A percentile compares a stretch with the other conserved stretches of the same genome.
Conservation (phyloP, 441 rosid species). For the Brassica hybrid region DNA sequence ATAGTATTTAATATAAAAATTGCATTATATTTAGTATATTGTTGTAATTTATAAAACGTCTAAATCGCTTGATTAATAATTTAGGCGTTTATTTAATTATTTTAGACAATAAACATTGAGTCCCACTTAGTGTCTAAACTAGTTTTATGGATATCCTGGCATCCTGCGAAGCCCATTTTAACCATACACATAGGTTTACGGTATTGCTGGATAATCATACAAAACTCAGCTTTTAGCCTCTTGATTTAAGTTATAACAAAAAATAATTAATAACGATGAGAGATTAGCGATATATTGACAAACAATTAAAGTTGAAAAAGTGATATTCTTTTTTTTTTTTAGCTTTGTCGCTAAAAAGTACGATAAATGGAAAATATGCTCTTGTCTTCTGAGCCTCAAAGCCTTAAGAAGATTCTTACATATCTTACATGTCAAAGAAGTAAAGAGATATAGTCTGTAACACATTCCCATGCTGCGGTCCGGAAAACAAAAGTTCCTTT, state of each 20-base stretch:
- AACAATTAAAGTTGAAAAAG: constrained; percentile 34
- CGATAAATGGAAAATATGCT: constrained; percentile 45
- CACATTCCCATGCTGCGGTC: constrained; percentile 50
- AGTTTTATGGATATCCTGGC: background rate
- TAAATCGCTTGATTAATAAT: no score
- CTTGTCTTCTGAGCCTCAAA: constrained; percentile 42
- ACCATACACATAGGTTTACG: background rate
- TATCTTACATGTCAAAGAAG: constrained; percentile 39
- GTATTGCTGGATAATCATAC: constrained; percentile 24
- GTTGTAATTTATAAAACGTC: no score
- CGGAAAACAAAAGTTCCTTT: constrained; percentile 40
- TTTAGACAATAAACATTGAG: no score
- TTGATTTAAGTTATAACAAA: constrained; percentile 2
- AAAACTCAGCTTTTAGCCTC: constrained; percentile 27
- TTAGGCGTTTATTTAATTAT: no score
- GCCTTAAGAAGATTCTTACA: constrained; percentile 43
- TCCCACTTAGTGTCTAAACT: no score
- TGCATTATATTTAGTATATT: no score
- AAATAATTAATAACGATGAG: background rate
- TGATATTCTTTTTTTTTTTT: constrained; percentile 31
- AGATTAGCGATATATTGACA: constrained; percentile 5
- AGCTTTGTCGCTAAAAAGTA: constrained; percentile 41
- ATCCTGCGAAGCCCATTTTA: background rate
- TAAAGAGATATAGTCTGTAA: constrained; percentile 40
- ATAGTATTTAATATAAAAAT: no score